Conservation (phyloP, 306 rosid genomes). For the Trifolium dubium region DNA sequence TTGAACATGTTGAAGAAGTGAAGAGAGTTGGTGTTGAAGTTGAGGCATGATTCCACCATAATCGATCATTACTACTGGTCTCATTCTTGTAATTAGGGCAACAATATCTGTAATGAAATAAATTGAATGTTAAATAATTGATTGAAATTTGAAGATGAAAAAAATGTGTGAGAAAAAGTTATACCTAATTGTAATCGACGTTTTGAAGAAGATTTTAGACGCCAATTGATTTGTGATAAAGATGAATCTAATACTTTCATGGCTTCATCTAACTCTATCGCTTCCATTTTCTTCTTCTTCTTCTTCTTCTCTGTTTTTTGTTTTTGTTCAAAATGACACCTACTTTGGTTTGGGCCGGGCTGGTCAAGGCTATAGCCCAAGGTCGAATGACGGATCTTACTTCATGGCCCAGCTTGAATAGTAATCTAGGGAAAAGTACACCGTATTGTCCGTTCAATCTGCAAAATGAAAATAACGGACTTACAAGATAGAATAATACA, state of each 20-base stretch:
- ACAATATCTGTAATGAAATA: constrained; percentile 62
- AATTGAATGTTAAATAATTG: not conserved
- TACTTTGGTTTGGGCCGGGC: not conserved
- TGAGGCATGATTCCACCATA: constrained; percentile 91
- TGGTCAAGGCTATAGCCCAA: not conserved
- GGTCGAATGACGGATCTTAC: not conserved
- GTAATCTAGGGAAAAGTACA: not conserved
- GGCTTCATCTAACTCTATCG: constrained; percentile 54
- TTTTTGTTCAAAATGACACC: too few relatives aligned
- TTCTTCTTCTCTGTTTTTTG: not conserved
- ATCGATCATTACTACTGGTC: constrained; percentile 81
- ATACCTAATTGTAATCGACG: constrained; percentile 76
- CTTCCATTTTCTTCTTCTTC: constrained; percentile 40
- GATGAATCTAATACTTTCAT: constrained; percentile 56
- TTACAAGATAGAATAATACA: too few relatives aligned
- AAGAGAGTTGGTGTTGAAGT: constrained; percentile 66
- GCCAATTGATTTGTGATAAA: constrained; percentile 74
- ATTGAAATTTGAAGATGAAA: not conserved
- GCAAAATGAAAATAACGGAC: too few relatives aligned
- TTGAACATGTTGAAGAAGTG: constrained; percentile 57
- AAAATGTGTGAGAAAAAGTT: not conserved
- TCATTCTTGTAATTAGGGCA: constrained; percentile 80
- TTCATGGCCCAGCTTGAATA: not conserved
- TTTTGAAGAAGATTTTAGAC: constrained; percentile 70
- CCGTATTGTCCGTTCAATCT: too few relatives aligned